Evolutionary conservation across 495 filamentous ascomycete genomes (phyloP), one percentile per base, ranked within the genome.

Genomic region (Geopyxis carbonaria): DNA sequence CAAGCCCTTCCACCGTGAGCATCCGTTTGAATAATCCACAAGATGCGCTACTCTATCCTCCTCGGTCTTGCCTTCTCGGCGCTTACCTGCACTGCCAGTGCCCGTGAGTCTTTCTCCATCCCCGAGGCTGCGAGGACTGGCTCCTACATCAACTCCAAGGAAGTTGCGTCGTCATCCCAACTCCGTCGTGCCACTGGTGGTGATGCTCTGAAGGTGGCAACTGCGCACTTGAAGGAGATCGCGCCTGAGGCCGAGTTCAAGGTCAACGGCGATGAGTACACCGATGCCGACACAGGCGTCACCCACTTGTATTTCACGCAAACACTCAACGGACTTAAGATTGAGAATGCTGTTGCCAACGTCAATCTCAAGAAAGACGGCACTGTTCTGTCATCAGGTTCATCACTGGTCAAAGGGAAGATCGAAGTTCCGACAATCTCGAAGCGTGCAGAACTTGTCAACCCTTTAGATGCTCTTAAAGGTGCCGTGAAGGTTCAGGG

Each of bases 311-410:
- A 67, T 46, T 69, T 69, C 55, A 66, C 64, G 43, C 67, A 70
- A 53, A 69, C 65, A 0, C 57, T 55, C 11, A 61, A 69, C 36
- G 66, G 60, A 1, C 38, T 70, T 14, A 66, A 69, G 24, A 65
- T 70, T 40, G 65, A 67, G 49, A 70, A 70, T 53, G 65, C 65
- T 2, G 64, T 68, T 45, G 66, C 68, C 45, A 69, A 71, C 18
- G 66, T 70, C 42, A 71, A 71, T 39, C 62, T 71, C 16, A 41
- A 29, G 25, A 49, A 34, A 31, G 47, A 50, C 28, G 47, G 47
- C 5, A 39, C 47, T 0, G 46, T 53, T 36, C 24, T 53, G 22
- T 53, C 49, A 21, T 22, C 44, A 14, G 49, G 49, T n/a, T 39
- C 38, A 3, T 42, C 42, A 16, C 43, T 53, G 16, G 31, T 44